These are phyloP conservation scores for Pyricularia grisea DNA, from an alignment of 2,329 filamentous ascomycete species.

Conservation along the genomic window DNA sequence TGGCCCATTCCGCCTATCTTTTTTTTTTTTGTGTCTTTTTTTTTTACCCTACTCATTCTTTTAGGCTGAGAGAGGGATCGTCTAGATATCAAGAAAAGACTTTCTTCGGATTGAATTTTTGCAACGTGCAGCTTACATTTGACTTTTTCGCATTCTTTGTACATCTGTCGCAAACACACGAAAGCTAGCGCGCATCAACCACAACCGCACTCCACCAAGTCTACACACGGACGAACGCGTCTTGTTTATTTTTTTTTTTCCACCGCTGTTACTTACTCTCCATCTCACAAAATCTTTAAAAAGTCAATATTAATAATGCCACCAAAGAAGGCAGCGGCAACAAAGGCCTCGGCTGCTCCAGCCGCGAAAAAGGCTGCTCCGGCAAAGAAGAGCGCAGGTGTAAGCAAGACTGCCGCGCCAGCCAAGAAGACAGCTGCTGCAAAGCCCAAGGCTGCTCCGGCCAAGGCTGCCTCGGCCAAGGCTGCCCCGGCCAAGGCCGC, in stretches of 20 bases:
- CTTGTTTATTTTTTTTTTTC: background rate
- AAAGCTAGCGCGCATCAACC: background rate
- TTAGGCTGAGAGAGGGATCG: background rate
- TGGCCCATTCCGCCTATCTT: background rate
- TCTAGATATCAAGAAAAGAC: background rate
- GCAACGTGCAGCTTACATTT: background rate
- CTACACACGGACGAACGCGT: background rate
- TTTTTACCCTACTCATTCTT: background rate
- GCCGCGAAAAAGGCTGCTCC: conserved; percentile 12
- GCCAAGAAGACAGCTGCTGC: conserved; percentile 27
- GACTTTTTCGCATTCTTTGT: background rate
- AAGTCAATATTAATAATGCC: background rate
- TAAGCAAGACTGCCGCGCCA: conserved; percentile 20
- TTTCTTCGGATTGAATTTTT: background rate
- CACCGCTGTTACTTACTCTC: background rate
- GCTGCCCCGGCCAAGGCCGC: background rate
- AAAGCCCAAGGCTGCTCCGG: conserved; percentile 10
- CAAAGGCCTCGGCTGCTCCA: background rate
- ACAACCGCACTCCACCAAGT: background rate
- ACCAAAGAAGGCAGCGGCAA: background rate
- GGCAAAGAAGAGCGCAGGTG: conserved; percentile 17
- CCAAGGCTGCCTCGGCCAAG: conserved; percentile 8
- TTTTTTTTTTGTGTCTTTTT: too few relatives aligned
- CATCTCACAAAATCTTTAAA: background rate
- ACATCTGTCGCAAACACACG: background rate